Evolutionary conservation across 2,329 filamentous ascomycete genomes (phyloP), one percentile per base, ranked within the genome.

Genomic region (Fusarium nurragi): DNA sequence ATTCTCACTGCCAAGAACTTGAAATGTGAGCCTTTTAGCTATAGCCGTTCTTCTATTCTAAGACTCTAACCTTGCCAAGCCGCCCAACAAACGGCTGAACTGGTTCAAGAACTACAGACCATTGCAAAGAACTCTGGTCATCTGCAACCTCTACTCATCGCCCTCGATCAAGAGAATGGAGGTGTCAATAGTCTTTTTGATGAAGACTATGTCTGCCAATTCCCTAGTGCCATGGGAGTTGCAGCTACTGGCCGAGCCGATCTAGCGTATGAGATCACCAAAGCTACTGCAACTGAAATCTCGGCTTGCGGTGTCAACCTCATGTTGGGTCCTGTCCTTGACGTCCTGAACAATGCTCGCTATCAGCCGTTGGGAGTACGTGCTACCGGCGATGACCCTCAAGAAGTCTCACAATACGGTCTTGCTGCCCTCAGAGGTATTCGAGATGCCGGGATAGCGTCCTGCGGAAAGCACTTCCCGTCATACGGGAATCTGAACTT

Each of bases 101-200:
- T 98, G 38, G 92, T 97, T 26, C 90, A 95, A 73, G 93, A 98
- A 73, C 83, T 99, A 40, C 95, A 99, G 78, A 93, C 89, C 46
- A 94, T 97, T 74, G 95, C 95, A 34, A 91, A 92, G 74, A 86
- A 96, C 77, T 90, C 94, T 59, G 94, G 94, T 19, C 94, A 98
- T 77, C 90, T 91, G 4, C 90, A 94, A 4, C 95, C 95, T 3
- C 81, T 99, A 18, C 83, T 96, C 52, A 97, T 99, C 70, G 94
- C 91, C 36, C 82, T 98, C 34, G 95, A 98, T 74, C 95, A 99
- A 76, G 95, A 99, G 77, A 98, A 99, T 87, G 95, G 95, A 65
- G 94, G 94, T 4, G 94, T 97, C 76, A 98, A 97, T 80, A 97
- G 93, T 78, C 85, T 98, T 4, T 97, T 96, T 73, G 94, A 98